A percentile compares a stretch with the other conserved stretches of the same genome.
These are phyloP conservation scores for Mucor mucedo DNA, from an alignment of 371 early-diverging fungal species.

Conservation along the genomic window DNA sequence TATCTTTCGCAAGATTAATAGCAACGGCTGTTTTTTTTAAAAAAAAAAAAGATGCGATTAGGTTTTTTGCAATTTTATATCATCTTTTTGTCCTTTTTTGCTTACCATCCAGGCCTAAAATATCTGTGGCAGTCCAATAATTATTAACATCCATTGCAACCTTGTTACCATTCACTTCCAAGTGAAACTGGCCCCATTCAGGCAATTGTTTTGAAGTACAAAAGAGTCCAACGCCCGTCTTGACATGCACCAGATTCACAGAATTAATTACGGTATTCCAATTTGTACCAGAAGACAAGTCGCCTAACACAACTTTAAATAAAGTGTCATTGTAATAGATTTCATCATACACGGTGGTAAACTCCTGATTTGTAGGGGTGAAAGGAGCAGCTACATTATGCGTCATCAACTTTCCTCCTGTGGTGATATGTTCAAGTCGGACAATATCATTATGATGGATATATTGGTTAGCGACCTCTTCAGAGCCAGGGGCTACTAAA, in stretches of 20 bases:
- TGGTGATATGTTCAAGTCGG: constrained; percentile 66
- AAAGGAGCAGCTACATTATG: constrained; percentile 96
- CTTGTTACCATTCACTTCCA: constrained; percentile 87
- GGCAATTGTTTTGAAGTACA: constrained; percentile 86
- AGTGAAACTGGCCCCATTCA: constrained; percentile 96
- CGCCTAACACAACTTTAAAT: constrained; percentile 59
- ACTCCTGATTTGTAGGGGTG: constrained; percentile 90
- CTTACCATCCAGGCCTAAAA: constrained; percentile 57
- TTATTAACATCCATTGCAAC: constrained; percentile 62
- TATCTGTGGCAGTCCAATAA: constrained; percentile 65
- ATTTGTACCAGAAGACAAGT: constrained; percentile 16
- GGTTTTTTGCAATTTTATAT: background rate
- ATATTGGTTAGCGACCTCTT: background rate
- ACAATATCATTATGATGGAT: constrained; percentile 67
- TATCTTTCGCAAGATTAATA: constrained; percentile 44
- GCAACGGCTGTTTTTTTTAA: constrained; percentile 65
- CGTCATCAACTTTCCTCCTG: constrained; percentile 73
- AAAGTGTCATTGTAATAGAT: constrained; percentile 62
- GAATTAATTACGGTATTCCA: constrained; percentile 60
- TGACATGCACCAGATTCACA: constrained; percentile 72
- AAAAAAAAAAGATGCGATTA: constrained; percentile 75
- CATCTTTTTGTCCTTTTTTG: background rate
- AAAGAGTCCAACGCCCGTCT: constrained; percentile 76
- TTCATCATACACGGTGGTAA: constrained; percentile 68
- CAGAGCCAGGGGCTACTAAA: constrained; percentile 57